A percentile compares a stretch with the other conserved stretches of the same genome.
These are phyloP conservation scores for Wickerhamiella kurtzmanii DNA, from an alignment of 805 yeast genomes.

Conservation along the genomic window DNA sequence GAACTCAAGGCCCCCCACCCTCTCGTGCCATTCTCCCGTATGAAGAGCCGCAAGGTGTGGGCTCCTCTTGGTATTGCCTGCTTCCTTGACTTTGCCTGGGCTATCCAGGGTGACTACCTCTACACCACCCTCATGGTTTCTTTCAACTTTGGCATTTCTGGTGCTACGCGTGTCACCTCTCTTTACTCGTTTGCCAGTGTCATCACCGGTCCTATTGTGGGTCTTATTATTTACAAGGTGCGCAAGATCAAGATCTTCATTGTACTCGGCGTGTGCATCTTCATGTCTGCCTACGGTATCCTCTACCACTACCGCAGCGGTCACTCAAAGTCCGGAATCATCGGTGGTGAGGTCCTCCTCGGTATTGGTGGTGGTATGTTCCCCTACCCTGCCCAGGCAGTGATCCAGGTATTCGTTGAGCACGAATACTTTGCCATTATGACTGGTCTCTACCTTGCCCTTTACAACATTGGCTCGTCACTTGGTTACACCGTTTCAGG, in stretches of 20 bases:
- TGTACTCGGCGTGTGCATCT: slow-evolving; percentile 41
- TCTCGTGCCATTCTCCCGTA: slow-evolving; percentile 42
- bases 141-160: slow-evolving; percentile 40
- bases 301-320: slow-evolving; percentile 45
- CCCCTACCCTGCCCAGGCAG: slow-evolving; percentile 49
- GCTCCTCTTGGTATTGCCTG: slow-evolving; percentile 49
- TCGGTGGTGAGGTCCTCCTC: slow-evolving; percentile 48
- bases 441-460: slow-evolving; percentile 42
- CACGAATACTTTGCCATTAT: slow-evolving; percentile 56
- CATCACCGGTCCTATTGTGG: slow-evolving; percentile 44
- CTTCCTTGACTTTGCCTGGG: slow-evolving; percentile 47
- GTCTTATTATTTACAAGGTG: slow-evolving; percentile 36
- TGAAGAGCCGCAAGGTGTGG: slow-evolving; percentile 63
- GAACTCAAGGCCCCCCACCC: slow-evolving; percentile 51
- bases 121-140: slow-evolving; percentile 56
- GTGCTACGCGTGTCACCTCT: slow-evolving; percentile 56
- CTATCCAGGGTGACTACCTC: slow-evolving; percentile 57
- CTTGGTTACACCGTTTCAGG: slow-evolving; percentile 53
- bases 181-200: slow-evolving; percentile 54
- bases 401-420: slow-evolving; percentile 43
- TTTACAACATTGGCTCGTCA: slow-evolving; percentile 51
- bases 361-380: slow-evolving; percentile 69
- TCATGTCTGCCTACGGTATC: slow-evolving; percentile 51
- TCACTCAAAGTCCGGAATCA: slow-evolving; percentile 38
- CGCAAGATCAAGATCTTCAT: slow-evolving; percentile 48